phyloP scores from a whole-genome alignment of 768 basidiomycete species.

The Suillus tomentosus region DNA sequence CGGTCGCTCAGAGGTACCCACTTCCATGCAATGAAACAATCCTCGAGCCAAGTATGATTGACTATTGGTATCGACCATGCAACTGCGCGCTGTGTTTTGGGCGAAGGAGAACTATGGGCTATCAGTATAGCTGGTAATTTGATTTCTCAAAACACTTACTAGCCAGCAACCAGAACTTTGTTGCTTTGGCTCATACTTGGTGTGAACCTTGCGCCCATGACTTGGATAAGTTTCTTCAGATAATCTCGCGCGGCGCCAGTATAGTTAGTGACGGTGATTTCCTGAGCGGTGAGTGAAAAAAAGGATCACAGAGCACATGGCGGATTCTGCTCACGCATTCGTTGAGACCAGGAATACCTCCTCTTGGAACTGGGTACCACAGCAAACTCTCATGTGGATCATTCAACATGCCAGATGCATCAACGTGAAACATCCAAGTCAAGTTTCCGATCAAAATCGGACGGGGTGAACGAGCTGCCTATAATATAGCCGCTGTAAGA shows the following conservation, averaged over 20 bases:
- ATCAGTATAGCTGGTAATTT: neutral
- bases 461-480: conserved; percentile 54
- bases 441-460: conserved; percentile 64
- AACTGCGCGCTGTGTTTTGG: conserved; percentile 72
- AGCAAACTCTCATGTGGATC: conserved; percentile 74
- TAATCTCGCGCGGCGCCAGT: conserved; percentile 87
- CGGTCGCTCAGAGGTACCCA: conserved; percentile 8
- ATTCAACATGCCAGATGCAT: conserved; percentile 59
- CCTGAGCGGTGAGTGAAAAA: conserved; percentile 39
- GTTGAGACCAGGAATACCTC: conserved; percentile 58
- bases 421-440: conserved; percentile 81
- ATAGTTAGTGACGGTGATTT: conserved; percentile 87
- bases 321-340: conserved; percentile 53
- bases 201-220: conserved; percentile 80
- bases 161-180: conserved; percentile 82
- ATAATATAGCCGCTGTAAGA: conserved; percentile 5
- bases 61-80: conserved; percentile 86
- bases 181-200: conserved; percentile 79
- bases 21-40: conserved; percentile 83
- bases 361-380: conserved; percentile 80
- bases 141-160: conserved; percentile 48
- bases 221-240: conserved; percentile 75
- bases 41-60: conserved; percentile 91
- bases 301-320: neutral
- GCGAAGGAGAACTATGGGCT: conserved; percentile 36